Percentiles rank a stretch among this genome's conserved stretches.
Conservation (phyloP, 2,329 filamentous ascomycete genomes). For the Neonectria magnoliae region DNA sequence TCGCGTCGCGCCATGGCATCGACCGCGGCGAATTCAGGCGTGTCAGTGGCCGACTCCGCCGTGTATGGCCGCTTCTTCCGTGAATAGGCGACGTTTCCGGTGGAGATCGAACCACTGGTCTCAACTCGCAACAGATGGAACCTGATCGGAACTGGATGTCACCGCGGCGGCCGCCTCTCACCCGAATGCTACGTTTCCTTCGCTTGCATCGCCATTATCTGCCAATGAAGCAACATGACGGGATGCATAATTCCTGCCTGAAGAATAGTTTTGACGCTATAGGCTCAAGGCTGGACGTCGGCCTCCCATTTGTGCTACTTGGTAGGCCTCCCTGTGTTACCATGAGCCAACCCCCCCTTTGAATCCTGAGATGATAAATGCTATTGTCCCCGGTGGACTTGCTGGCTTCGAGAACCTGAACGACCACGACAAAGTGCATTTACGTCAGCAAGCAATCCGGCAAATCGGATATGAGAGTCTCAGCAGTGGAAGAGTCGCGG, state of each 20-base stretch:
- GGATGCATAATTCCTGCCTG: not conserved
- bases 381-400: slow-evolving; percentile 57
- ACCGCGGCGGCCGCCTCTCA: not conserved
- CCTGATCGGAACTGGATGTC: not conserved
- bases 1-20: slow-evolving; percentile 52
- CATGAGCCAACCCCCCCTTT: not conserved
- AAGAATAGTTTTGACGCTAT: not conserved
- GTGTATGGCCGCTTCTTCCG: slow-evolving; percentile 49
- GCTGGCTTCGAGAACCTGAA: slow-evolving; percentile 55
- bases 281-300: not conserved
- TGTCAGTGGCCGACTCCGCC: slow-evolving; percentile 42
- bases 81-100: slow-evolving; percentile 20
- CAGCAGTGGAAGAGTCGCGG: slow-evolving; percentile 46
- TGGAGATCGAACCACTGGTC: not conserved
- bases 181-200: not conserved
- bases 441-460: slow-evolving; percentile 57
- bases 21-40: slow-evolving; percentile 45
- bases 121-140: not conserved
- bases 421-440: slow-evolving; percentile 48
- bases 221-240: not conserved
- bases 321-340: not conserved
- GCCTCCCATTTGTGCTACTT: not conserved
- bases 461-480: slow-evolving; percentile 52
- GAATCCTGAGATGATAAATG: slow-evolving; percentile 51
- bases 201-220: not conserved